Conservation (phyloP, 2,329 filamentous ascomycete species). For the Ophiocordyceps camponoti-rufipedis region DNA sequence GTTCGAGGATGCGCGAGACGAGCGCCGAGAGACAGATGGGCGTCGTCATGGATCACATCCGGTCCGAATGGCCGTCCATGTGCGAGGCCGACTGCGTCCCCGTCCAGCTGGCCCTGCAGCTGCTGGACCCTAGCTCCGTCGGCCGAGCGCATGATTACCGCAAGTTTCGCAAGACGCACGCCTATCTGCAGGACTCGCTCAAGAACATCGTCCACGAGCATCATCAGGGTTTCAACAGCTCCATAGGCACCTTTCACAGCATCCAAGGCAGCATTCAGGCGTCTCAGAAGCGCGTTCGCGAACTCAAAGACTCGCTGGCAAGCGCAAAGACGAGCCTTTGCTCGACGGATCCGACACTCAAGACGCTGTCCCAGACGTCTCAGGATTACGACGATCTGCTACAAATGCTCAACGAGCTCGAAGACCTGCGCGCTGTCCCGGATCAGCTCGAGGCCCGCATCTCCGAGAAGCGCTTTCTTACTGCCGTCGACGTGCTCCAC, state of each 20-base stretch:
- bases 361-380: slow-evolving; percentile 71
- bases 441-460: slow-evolving; percentile 88
- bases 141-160: slow-evolving; percentile 77
- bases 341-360: slow-evolving; percentile 75
- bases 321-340: slow-evolving; percentile 67
- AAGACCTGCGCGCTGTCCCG: slow-evolving; percentile 75
- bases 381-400: slow-evolving; percentile 83
- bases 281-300: slow-evolving; percentile 71
- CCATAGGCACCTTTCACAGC: slow-evolving; percentile 96
- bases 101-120: slow-evolving; percentile 82
- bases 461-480: slow-evolving; percentile 87
- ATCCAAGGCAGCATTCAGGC: slow-evolving; percentile 85
- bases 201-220: slow-evolving; percentile 97
- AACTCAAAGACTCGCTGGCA: slow-evolving; percentile 66
- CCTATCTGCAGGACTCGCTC: slow-evolving; percentile 77
- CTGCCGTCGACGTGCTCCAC: slow-evolving; percentile 81
- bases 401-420: slow-evolving; percentile 64
- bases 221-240: slow-evolving; percentile 97
- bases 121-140: slow-evolving; percentile 86
- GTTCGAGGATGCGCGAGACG: slow-evolving; percentile 20
- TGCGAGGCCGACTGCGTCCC: slow-evolving; percentile 75
- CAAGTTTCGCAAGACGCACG: slow-evolving; percentile 68
- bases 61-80: slow-evolving; percentile 84
- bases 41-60: slow-evolving; percentile 63
- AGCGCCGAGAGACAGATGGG: slow-evolving; percentile 37